These are phyloP conservation scores for Diplodia mutila DNA, from an alignment of 2,329 filamentous ascomycete species.

Conservation along the genomic window DNA sequence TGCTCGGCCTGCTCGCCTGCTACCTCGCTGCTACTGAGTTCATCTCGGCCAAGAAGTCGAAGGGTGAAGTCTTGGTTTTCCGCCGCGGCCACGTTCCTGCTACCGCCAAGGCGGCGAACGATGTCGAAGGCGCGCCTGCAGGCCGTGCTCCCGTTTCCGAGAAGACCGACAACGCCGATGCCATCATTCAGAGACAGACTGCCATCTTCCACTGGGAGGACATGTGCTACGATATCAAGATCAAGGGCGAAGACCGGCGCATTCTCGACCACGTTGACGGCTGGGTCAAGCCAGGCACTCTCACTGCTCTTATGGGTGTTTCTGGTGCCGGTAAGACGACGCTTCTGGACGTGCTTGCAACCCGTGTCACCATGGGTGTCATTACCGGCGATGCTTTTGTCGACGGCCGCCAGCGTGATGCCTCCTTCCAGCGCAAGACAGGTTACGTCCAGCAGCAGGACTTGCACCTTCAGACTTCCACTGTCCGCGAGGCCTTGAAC, in stretches of 20 bases:
- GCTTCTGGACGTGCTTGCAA: slow-evolving; percentile 77
- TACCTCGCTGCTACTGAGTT: slow-evolving; percentile 46
- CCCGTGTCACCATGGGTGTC: slow-evolving; percentile 80
- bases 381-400: slow-evolving; percentile 82
- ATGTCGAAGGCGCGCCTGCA: neutral
- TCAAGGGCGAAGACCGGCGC: slow-evolving; percentile 71
- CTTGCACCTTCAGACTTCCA: slow-evolving; percentile 77
- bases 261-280: slow-evolving; percentile 82
- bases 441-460: slow-evolving; percentile 90
- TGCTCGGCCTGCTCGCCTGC: slow-evolving; percentile 36
- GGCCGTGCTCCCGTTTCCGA: slow-evolving; percentile 4
- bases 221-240: slow-evolving; percentile 73
- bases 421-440: slow-evolving; percentile 82
- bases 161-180: slow-evolving; percentile 14
- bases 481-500: slow-evolving; percentile 78
- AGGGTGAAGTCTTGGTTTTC: slow-evolving; percentile 49
- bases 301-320: slow-evolving; percentile 76
- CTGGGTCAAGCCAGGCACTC: slow-evolving; percentile 84
- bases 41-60: slow-evolving; percentile 47
- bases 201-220: slow-evolving; percentile 81
- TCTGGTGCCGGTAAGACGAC: slow-evolving; percentile 84
- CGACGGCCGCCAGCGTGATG: slow-evolving; percentile 70
- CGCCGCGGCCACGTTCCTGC: slow-evolving; percentile 37
- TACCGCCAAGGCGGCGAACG: neutral
- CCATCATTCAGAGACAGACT: slow-evolving; percentile 59